Percentiles rank a stretch among this genome's conserved stretches.
Evolutionary conservation across 106 monocot genomes (phyloP).

Genomic region (Acorus gramineus): DNA sequence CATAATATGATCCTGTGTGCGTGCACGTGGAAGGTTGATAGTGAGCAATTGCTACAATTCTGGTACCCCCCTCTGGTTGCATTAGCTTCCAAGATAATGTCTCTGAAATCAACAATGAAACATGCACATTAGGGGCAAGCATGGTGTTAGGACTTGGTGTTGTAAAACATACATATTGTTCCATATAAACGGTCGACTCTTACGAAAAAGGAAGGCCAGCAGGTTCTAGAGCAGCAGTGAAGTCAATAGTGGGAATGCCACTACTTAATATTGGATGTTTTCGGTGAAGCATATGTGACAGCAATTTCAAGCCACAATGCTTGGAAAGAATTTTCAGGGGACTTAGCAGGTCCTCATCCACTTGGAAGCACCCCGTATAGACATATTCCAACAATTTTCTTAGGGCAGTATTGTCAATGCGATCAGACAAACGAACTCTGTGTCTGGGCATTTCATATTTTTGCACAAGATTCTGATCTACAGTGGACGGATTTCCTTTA

Average conservation of each 20-base stretch:
- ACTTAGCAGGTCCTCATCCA: slow-evolving; percentile 29
- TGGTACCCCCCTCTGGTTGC: slow-evolving; percentile 14
- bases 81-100: slow-evolving; percentile 64
- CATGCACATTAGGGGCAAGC: background rate
- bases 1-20: slow-evolving; percentile 69
- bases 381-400: slow-evolving; percentile 61
- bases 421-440: slow-evolving; percentile 52
- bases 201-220: slow-evolving; percentile 43
- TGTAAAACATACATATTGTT: background rate
- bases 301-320: slow-evolving; percentile 41
- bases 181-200: slow-evolving; percentile 9
- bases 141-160: background rate
- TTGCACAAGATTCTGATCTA: background rate
- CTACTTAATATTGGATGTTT: slow-evolving; percentile 38
- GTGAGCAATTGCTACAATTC: slow-evolving; percentile 38
- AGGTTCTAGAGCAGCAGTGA: slow-evolving; percentile 35
- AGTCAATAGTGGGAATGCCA: slow-evolving; percentile 27
- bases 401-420: slow-evolving; percentile 38
- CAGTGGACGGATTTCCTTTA: slow-evolving; percentile 14
- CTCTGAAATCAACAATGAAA: slow-evolving; percentile 28
- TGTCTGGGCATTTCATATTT: slow-evolving; percentile 7
- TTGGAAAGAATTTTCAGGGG: slow-evolving; percentile 52
- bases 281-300: slow-evolving; percentile 43
- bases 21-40: slow-evolving; percentile 50
- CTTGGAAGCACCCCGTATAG: slow-evolving; percentile 53